Evolutionary conservation across 129 eudicot genomes (phyloP).

Genomic region (carrot (Daucus carota)): DNA sequence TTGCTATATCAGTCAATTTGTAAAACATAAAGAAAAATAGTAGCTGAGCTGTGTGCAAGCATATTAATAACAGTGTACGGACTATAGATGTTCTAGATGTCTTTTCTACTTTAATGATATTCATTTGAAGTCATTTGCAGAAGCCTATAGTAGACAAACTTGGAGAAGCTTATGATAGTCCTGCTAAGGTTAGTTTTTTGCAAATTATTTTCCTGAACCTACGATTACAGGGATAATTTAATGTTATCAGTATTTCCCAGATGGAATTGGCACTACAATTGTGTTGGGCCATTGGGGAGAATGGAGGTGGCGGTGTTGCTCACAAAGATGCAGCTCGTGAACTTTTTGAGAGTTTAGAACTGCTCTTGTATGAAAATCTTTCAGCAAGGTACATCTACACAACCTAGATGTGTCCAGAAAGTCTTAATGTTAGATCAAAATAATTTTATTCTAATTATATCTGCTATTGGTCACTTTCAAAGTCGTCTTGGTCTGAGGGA

Average conservation of each 20-base stretch:
- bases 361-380: constrained; percentile 85
- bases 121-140: constrained; percentile 36
- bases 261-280: constrained; percentile 93
- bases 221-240: not conserved
- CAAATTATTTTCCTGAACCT: not conserved
- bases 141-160: constrained; percentile 90
- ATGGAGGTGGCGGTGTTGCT: constrained; percentile 91
- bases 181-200: constrained; percentile 51
- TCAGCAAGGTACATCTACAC: constrained; percentile 54
- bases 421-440: not conserved
- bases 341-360: constrained; percentile 90
- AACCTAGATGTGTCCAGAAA: not conserved
- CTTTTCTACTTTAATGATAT: constrained; percentile 10
- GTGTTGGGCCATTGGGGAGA: constrained; percentile 98
- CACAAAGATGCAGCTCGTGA: constrained; percentile 91
- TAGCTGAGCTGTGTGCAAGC: not conserved
- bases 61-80: constrained; percentile 4
- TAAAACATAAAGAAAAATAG: not conserved
- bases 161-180: constrained; percentile 91
- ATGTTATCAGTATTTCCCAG: constrained; percentile 33
- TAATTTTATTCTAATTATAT: constrained; percentile 15
- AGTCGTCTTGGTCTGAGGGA: constrained; percentile 88
- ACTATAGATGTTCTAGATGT: constrained; percentile 3
- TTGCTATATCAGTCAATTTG: not conserved
- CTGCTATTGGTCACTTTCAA: constrained; percentile 1